These are phyloP conservation scores for Coffea humblotiana DNA, from an alignment of 305 asterid genomes.

Conservation along the genomic window DNA sequence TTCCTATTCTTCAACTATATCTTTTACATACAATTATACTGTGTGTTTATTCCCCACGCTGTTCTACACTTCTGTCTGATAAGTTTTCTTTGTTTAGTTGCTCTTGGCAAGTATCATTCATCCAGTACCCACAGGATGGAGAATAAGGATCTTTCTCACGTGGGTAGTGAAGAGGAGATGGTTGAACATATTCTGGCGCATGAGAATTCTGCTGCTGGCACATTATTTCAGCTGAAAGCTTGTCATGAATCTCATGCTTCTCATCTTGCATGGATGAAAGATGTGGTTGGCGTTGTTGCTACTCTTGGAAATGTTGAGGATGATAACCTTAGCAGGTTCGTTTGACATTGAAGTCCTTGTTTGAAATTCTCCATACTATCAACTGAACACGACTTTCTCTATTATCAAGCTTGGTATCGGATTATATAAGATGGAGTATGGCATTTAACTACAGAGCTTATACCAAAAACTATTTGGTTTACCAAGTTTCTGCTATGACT, in stretches of 20 bases:
- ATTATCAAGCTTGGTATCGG: not conserved
- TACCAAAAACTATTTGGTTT: conserved; percentile 1
- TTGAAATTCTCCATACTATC: not conserved
- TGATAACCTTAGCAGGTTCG: conserved; percentile 68
- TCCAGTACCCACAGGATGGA: conserved; percentile 21
- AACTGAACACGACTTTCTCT: not conserved
- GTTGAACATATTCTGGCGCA: conserved; percentile 43
- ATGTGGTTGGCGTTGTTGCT: conserved; percentile 71
- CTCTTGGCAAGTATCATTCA: conserved; percentile 48
- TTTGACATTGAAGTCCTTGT: conserved; percentile 21
- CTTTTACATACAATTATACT: not conserved
- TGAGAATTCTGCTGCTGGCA: conserved; percentile 64
- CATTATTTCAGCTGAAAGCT: conserved; percentile 42
- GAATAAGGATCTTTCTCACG: conserved; percentile 29
- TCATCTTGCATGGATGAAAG: conserved; percentile 43
- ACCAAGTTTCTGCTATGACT: not conserved
- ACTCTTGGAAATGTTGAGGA: conserved; percentile 68
- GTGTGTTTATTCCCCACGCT: not conserved
- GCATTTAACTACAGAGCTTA: not conserved
- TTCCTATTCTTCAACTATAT: not conserved
- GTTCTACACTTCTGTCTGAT: not conserved
- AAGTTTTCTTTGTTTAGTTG: conserved; percentile 38
- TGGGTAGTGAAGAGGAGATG: conserved; percentile 40
- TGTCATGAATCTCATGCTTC: conserved; percentile 38
- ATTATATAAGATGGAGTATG: not conserved